Evolutionary conservation across 2,329 filamentous ascomycete species (phyloP).

Genomic region (Claviceps spartinae): DNA sequence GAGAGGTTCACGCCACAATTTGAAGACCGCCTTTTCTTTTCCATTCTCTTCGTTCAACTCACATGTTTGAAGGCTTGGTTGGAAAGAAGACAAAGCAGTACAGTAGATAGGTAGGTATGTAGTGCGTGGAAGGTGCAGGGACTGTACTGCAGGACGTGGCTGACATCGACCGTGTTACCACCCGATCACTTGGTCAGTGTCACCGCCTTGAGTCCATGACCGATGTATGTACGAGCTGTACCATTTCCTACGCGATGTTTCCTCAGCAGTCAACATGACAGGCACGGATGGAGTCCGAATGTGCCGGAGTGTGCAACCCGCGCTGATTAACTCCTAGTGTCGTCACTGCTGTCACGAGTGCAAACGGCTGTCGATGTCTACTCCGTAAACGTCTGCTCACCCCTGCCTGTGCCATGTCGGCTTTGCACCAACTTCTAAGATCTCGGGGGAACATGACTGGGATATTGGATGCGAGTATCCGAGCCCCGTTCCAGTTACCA

Average conservation of each 20-base stretch:
- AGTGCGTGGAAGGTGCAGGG: neutral
- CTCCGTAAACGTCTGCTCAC: neutral
- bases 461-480: conserved; percentile 5
- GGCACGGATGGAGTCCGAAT: conserved; percentile 1
- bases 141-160: neutral
- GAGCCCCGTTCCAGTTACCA: neutral
- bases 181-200: conserved; percentile 2
- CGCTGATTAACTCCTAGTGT: neutral
- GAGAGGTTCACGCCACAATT: neutral
- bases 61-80: neutral
- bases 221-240: neutral
- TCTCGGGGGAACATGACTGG: neutral
- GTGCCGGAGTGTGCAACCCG: conserved; percentile 1
- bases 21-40: neutral
- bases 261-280: conserved; percentile 1
- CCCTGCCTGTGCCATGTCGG: neutral
- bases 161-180: conserved; percentile 2
- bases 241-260: conserved; percentile 3
- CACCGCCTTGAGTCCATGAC: neutral
- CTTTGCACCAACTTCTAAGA: neutral
- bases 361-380: neutral
- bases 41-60: neutral
- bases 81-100: neutral
- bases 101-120: neutral
- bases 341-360: neutral